Conservation (phyloP, 805 yeast species). For the Komagataella kurtzmanii region DNA sequence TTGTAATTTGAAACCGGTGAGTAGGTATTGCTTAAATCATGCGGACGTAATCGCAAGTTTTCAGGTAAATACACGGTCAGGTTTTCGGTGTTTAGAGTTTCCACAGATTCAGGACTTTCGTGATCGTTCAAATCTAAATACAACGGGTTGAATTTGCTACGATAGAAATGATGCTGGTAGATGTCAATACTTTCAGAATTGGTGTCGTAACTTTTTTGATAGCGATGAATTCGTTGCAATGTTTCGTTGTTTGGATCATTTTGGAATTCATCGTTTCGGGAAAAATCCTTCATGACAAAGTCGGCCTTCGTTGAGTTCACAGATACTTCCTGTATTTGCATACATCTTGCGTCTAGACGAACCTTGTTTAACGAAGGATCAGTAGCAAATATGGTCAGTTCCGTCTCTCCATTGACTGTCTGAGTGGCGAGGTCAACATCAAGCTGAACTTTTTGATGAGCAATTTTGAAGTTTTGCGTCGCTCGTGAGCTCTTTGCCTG, state of each 20-base stretch:
- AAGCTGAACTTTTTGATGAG: constrained; percentile 71
- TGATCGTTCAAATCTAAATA: constrained; percentile 30
- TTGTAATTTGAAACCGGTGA: constrained; percentile 21
- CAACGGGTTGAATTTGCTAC: constrained; percentile 37
- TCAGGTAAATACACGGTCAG: constrained; percentile 53
- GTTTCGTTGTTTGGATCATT: constrained; percentile 16
- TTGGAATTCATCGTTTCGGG: constrained; percentile 20
- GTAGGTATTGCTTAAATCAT: constrained; percentile 27
- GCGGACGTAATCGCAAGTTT: constrained; percentile 43
- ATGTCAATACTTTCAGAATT: constrained; percentile 25
- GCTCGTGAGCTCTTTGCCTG: constrained; percentile 13
- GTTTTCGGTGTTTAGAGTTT: constrained; percentile 43
- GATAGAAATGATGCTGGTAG: constrained; percentile 46
- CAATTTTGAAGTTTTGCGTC: constrained; percentile 47
- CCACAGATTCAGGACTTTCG: constrained; percentile 10
- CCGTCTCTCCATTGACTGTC: constrained; percentile 60
- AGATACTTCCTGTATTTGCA: constrained; percentile 46
- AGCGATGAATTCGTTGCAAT: constrained; percentile 14
- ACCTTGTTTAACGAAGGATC: constrained; percentile 42
- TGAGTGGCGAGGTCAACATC: constrained; percentile 66
- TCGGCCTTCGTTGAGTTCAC: constrained; percentile 49
- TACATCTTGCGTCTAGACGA: constrained; percentile 70
- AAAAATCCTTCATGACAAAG: constrained; percentile 41
- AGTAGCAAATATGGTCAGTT: constrained; percentile 66
- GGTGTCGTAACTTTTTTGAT: constrained; percentile 22